phyloP scores from a whole-genome alignment of 2,329 filamentous ascomycete genomes.

The Pseudocercospora vitis region DNA sequence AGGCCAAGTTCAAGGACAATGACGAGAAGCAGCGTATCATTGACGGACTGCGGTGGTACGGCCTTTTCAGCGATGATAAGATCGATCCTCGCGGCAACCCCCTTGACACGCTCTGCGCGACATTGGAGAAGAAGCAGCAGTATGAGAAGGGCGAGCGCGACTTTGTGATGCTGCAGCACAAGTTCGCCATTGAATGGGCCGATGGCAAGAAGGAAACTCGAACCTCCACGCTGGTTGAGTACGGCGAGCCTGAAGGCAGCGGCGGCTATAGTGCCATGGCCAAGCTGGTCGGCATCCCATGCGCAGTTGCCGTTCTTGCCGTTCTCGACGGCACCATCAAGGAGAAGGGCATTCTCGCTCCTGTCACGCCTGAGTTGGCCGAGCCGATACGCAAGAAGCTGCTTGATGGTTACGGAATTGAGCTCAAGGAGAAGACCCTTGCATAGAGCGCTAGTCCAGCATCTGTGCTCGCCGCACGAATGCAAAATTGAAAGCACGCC shows the following conservation, averaged over 20 bases:
- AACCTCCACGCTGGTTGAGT: constrained; percentile 79
- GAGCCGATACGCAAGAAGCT: constrained; percentile 74
- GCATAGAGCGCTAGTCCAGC: constrained; percentile 22
- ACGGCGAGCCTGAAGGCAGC: constrained; percentile 70
- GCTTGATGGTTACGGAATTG: constrained; percentile 69
- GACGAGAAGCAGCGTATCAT: constrained; percentile 71
- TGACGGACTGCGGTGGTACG: constrained; percentile 70
- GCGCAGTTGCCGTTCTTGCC: constrained; percentile 64
- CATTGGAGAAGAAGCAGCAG: constrained; percentile 87
- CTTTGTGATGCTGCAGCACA: constrained; percentile 75
- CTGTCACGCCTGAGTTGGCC: constrained; percentile 70
- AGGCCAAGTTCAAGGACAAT: constrained; percentile 68
- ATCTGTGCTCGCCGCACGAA: neutral
- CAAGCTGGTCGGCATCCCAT: constrained; percentile 74
- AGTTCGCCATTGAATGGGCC: constrained; percentile 79
- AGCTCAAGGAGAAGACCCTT: constrained; percentile 67
- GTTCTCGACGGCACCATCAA: constrained; percentile 41
- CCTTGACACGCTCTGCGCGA: constrained; percentile 86
- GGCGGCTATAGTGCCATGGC: constrained; percentile 75
- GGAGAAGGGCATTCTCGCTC: constrained; percentile 62
- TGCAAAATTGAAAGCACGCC: no score
- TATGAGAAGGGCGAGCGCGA: constrained; percentile 81
- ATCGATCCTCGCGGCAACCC: constrained; percentile 75
- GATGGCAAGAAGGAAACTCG: constrained; percentile 75
- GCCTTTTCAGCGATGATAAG: constrained; percentile 65